Percentiles rank a stretch among this genome's conserved stretches.
Evolutionary conservation across 2,329 filamentous ascomycete genomes (phyloP).

Genomic region (Dothideomycetes sp.): DNA sequence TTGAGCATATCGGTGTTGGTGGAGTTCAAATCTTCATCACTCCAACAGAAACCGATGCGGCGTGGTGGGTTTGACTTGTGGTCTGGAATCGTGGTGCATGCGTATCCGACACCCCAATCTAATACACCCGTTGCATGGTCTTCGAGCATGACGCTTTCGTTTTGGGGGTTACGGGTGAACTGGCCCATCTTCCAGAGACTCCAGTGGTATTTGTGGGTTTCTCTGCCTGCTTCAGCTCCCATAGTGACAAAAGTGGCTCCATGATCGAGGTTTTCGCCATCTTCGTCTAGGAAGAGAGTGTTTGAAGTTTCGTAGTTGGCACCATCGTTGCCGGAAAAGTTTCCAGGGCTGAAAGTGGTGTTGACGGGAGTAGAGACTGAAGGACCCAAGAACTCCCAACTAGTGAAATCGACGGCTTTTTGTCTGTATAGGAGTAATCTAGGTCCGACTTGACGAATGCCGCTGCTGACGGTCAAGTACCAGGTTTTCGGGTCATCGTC

Average conservation of each 20-base stretch:
- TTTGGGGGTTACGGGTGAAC: constrained; percentile 1
- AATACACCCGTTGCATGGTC: constrained; percentile 10
- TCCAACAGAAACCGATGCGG: constrained; percentile 10
- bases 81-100: constrained; percentile 7
- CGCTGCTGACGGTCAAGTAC: constrained; percentile 33
- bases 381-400: constrained; percentile 29
- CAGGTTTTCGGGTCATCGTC: constrained; percentile 28
- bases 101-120: constrained; percentile 11
- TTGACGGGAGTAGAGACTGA: constrained; percentile 3
- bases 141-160: constrained; percentile 4
- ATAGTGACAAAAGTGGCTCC: constrained; percentile 8
- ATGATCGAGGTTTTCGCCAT: constrained; percentile 1
- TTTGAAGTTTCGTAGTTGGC: constrained; percentile 9
- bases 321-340: constrained; percentile 9
- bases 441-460: constrained; percentile 32
- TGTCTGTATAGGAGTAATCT: constrained; percentile 34
- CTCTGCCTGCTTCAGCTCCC: constrained; percentile 10
- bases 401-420: constrained; percentile 29
- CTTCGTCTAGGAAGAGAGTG: constrained; percentile 6
- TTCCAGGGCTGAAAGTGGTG: constrained; percentile 6
- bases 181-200: constrained; percentile 9
- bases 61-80: constrained; percentile 2
- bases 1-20: constrained; percentile 1
- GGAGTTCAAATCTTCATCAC: constrained; percentile 9
- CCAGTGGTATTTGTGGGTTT: constrained; percentile 8